Evolutionary conservation across 169 alveolate species (phyloP).

Genomic region (Plasmodium ovale): DNA sequence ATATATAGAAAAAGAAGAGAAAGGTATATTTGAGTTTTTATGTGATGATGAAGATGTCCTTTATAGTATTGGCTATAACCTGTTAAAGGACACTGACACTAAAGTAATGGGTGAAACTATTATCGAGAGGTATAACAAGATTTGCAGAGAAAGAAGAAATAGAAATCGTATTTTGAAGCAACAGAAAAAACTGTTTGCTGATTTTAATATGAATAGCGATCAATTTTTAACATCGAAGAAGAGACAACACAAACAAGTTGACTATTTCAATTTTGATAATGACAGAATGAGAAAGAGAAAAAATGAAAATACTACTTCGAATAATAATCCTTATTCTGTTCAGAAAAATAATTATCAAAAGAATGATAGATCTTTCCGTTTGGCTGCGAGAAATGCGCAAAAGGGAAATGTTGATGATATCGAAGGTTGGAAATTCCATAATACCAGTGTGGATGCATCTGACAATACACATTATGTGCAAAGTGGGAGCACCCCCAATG

Average conservation of each 20-base stretch:
- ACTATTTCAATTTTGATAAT: slow-evolving; percentile 38
- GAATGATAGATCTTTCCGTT: slow-evolving; percentile 62
- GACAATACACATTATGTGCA: too few species aligned
- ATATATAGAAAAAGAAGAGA: slow-evolving; percentile 67
- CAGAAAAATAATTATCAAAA: slow-evolving; percentile 54
- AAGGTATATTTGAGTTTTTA: slow-evolving; percentile 38
- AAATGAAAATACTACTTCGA: slow-evolving; percentile 8
- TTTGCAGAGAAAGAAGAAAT: slow-evolving; percentile 70
- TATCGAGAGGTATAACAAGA: slow-evolving; percentile 51
- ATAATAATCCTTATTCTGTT: slow-evolving; percentile 56
- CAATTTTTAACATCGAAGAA: slow-evolving; percentile 13
- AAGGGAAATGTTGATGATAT: slow-evolving; percentile 27
- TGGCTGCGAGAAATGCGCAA: slow-evolving; percentile 74
- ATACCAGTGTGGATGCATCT: background rate
- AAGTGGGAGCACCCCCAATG: background rate
- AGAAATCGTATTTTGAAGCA: slow-evolving; percentile 64
- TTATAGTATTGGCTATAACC: slow-evolving; percentile 36
- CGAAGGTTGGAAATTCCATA: slow-evolving; percentile 3
- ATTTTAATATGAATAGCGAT: slow-evolving; percentile 30
- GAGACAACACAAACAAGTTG: slow-evolving; percentile 71
- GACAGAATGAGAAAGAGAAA: slow-evolving; percentile 41
- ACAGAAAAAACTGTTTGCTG: slow-evolving; percentile 37
- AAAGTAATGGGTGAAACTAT: slow-evolving; percentile 44
- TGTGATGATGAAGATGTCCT: slow-evolving; percentile 70
- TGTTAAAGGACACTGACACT: slow-evolving; percentile 20